Evolutionary conservation across 2,329 filamentous ascomycete genomes (phyloP), one percentile per base, ranked within the genome.

Genomic region (Fusarium subtropicale): DNA sequence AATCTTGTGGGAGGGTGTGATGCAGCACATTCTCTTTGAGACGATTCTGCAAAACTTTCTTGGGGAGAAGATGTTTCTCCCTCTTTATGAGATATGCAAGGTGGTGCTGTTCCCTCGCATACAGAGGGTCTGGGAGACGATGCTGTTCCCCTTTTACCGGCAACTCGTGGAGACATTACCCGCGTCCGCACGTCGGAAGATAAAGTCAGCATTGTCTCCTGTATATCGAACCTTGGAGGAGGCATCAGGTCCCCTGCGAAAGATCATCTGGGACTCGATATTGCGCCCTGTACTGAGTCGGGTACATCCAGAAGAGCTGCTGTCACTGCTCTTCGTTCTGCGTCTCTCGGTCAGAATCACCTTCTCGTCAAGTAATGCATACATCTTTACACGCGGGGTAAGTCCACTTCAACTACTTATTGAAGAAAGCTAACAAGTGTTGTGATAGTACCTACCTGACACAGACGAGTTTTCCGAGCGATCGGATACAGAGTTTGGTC

Each of bases 21-120:
- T 45, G 18, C 26, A 16, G 11, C 24, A 28, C 5, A n/a, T 45
- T 13, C 5, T 45, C 26, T 45, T 45, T 13, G 16, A 45, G 16
- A 26, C 16, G 11, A 13, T 45, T 4, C 7, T 30, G 7, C 42
- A 45, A n/a, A 2, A 5, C 0, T 0, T 30, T 20, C 1, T 45
- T 0, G 24, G 42, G 6, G 18, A 45, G 10, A 30, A 10, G 11
- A 9, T 30, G 15, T 45, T 45, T n/a, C 9, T 18, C n/a, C 42
- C 26, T 30, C 16, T 45, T 3, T n/a, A n/a, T n/a, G 16, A 13
- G 3, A n/a, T 30, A 11, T 45, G 42, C 4, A 18, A 45, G 26
- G 26, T 9, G 4, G 0, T 11, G n/a, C 12, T 45, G 42, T 26
- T 45, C 9, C 42, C 24, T n/a, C 26, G 11, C 3, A 1, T 45